These are phyloP conservation scores for Saccharomyces hybrid DNA, from an alignment of 1,139 yeast species.

Conservation along the genomic window DNA sequence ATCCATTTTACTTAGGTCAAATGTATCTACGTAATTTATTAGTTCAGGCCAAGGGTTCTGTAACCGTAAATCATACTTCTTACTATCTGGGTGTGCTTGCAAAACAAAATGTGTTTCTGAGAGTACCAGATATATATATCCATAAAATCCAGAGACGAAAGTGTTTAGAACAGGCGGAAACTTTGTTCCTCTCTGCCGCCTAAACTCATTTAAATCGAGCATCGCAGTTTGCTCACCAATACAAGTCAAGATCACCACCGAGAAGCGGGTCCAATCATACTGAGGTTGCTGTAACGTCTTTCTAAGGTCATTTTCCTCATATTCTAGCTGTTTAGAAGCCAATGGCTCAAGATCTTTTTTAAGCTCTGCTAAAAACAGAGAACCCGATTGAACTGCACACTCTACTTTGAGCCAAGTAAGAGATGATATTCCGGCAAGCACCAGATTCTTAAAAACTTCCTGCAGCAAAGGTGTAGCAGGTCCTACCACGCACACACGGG, in stretches of 20 bases:
- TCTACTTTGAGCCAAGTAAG: slow-evolving; percentile 43
- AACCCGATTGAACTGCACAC: neutral
- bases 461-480: slow-evolving; percentile 49
- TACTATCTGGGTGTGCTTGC: slow-evolving; percentile 67
- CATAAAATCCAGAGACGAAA: slow-evolving; percentile 50
- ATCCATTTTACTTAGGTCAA: slow-evolving; percentile 42
- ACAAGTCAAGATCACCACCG: neutral
- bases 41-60: slow-evolving; percentile 73
- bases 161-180: slow-evolving; percentile 14
- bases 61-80: slow-evolving; percentile 60
- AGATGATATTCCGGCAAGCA: slow-evolving; percentile 71
- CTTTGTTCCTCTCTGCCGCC: slow-evolving; percentile 1
- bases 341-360: neutral
- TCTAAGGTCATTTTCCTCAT: neutral
- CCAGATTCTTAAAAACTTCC: slow-evolving; percentile 70
- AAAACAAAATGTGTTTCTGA: slow-evolving; percentile 53
- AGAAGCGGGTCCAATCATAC: neutral
- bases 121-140: slow-evolving; percentile 47
- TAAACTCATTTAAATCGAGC: slow-evolving; percentile 2
- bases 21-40: slow-evolving; percentile 42
- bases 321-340: neutral
- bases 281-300: neutral
- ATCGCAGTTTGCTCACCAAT: neutral
- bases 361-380: neutral
- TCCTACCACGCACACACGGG: slow-evolving; percentile 58